Evolutionary conservation across 2,329 filamentous ascomycete genomes (phyloP).

Genomic region (Ceratocystis diversiconidia): DNA sequence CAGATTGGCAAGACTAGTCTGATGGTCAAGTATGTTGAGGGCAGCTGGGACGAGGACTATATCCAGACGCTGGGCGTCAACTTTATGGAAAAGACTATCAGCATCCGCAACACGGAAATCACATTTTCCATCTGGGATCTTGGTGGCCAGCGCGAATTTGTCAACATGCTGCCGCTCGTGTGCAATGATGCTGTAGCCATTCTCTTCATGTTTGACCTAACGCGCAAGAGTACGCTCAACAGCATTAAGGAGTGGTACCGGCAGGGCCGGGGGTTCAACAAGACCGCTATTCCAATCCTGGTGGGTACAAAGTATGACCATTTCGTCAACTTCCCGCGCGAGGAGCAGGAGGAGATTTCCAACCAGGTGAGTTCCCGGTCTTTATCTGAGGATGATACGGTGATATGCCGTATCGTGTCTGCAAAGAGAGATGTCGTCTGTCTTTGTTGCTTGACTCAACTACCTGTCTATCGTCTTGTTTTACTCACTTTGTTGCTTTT

Average conservation of each 20-base stretch:
- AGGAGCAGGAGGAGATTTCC: constrained; percentile 97
- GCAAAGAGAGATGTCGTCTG: neutral
- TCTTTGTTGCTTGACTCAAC: neutral
- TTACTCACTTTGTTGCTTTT: neutral
- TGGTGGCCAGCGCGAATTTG: constrained; percentile 93
- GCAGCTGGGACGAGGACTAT: constrained; percentile 98
- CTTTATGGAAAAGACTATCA: constrained; percentile 99
- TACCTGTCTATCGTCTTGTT: too few relatives aligned
- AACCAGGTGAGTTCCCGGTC: constrained; percentile 52
- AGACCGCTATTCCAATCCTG: constrained; percentile 96
- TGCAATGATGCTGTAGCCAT: constrained; percentile 98
- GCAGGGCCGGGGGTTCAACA: constrained; percentile 96
- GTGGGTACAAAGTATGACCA: constrained; percentile 98
- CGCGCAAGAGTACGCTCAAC: constrained; percentile 93
- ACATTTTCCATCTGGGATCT: constrained; percentile 99
- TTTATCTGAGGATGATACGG: too few relatives aligned
- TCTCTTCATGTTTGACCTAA: constrained; percentile 98
- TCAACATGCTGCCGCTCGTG: constrained; percentile 98
- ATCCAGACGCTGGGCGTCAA: constrained; percentile 98
- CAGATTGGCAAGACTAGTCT: constrained; percentile 98
- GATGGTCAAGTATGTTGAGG: constrained; percentile 99
- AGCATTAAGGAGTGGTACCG: constrained; percentile 99
- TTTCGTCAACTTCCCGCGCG: constrained; percentile 94
- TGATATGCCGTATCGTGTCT: neutral
- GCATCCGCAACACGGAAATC: constrained; percentile 97